Evolutionary conservation across 1,284 basidiomycete species (phyloP).

Genomic region (Rhodotorula sp.): DNA sequence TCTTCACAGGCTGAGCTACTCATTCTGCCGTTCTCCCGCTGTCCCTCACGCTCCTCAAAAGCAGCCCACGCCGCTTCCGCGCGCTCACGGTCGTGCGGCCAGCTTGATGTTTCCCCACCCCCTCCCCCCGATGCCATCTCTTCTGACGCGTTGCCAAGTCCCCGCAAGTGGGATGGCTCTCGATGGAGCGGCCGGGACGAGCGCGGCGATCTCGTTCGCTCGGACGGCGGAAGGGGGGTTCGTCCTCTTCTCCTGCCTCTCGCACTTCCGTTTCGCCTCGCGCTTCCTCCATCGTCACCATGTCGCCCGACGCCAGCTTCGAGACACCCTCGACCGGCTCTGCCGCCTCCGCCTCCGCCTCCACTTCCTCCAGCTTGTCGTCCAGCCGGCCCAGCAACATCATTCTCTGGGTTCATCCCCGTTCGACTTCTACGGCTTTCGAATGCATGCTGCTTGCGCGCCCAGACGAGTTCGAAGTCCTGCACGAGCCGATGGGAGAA

Average conservation of each 20-base stretch:
- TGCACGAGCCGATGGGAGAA: slow-evolving; percentile 37
- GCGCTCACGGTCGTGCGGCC: too few species aligned
- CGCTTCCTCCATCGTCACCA: too few species aligned
- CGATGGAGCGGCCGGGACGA: too few species aligned
- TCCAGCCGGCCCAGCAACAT: background rate
- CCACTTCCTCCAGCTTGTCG: background rate
- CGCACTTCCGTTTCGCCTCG: background rate
- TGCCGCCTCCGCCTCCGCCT: background rate
- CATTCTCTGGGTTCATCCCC: slow-evolving; percentile 27
- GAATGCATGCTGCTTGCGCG: slow-evolving; percentile 36
- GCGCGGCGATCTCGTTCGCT: background rate
- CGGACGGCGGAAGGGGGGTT: background rate
- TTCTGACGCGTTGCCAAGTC: too few species aligned
- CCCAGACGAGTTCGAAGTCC: slow-evolving; percentile 35
- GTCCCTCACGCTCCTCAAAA: too few species aligned
- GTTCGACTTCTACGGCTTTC: slow-evolving; percentile 38
- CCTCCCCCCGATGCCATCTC: too few species aligned
- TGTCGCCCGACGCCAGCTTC: background rate
- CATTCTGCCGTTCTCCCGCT: too few species aligned
- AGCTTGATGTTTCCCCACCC: too few species aligned
- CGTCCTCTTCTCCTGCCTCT: background rate
- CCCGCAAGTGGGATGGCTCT: too few species aligned
- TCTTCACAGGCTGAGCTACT: too few species aligned
- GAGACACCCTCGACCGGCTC: background rate
- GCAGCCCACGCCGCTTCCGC: too few species aligned